These are phyloP conservation scores for Serendipita vermifera DNA, from an alignment of 768 basidiomycete species.

Conservation along the genomic window DNA sequence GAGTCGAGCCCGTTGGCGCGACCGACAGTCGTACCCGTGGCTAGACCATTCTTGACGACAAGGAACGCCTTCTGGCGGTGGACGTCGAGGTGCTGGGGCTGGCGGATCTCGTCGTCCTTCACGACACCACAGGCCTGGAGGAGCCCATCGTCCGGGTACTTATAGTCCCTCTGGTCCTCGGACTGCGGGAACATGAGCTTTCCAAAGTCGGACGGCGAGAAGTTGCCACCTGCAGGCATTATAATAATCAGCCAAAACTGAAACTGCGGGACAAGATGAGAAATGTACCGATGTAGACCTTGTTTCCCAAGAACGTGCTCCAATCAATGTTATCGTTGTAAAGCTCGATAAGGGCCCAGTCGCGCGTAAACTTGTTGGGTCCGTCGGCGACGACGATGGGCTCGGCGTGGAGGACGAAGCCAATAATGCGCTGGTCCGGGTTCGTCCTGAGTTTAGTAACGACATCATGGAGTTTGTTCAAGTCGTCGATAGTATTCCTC, in stretches of 20 bases:
- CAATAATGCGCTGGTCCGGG: conserved; percentile 23
- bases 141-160: conserved; percentile 24
- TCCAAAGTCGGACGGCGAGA: conserved; percentile 17
- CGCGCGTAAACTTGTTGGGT: conserved; percentile 22
- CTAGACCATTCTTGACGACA: conserved; percentile 27
- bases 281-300: conserved; percentile 12
- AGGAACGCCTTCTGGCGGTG: not conserved
- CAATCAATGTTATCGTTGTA: conserved; percentile 24
- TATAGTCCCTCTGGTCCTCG: conserved; percentile 17
- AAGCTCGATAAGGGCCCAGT: conserved; percentile 27
- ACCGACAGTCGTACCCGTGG: conserved; percentile 28
- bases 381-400: conserved; percentile 20
- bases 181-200: conserved; percentile 21
- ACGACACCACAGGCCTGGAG: conserved; percentile 1
- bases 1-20: conserved; percentile 25
- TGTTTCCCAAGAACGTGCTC: conserved; percentile 26
- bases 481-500: conserved; percentile 17
- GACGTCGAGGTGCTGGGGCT: not conserved
- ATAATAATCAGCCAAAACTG: conserved; percentile 11
- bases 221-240: conserved; percentile 22
- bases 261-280: conserved; percentile 6
- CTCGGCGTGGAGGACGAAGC: conserved; percentile 24
- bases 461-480: conserved; percentile 21
- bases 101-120: not conserved
- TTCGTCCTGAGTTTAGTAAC: conserved; percentile 20